Percentiles rank a stretch among this genome's conserved stretches.
phyloP scores from a whole-genome alignment of 2,329 filamentous ascomycete genomes.

The Aspergillus carbonarius region DNA sequence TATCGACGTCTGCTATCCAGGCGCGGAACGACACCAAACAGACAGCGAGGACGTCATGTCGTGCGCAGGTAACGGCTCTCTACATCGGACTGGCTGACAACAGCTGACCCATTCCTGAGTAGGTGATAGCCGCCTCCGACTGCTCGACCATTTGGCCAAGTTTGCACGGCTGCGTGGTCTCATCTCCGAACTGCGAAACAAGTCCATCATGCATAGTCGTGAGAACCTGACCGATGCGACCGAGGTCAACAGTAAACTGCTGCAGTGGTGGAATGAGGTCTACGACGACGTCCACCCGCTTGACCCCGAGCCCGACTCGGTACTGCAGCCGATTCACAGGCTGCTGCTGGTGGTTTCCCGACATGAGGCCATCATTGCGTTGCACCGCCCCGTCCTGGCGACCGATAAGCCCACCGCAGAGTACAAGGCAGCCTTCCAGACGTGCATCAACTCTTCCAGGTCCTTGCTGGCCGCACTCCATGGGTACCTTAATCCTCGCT shows the following conservation, averaged over 20 bases:
- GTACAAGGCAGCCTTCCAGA: conserved; percentile 49
- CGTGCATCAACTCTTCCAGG: conserved; percentile 53
- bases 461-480: conserved; percentile 47
- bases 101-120: no score
- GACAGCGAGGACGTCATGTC: not conserved
- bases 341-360: conserved; percentile 47
- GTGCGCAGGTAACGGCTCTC: no score
- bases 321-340: conserved; percentile 38
- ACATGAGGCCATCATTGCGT: conserved; percentile 52
- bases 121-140: conserved; percentile 29
- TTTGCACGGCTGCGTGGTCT: conserved; percentile 52
- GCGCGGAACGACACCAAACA: conserved; percentile 45
- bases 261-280: conserved; percentile 56
- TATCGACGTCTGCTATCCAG: conserved; percentile 58
- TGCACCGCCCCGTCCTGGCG: conserved; percentile 53
- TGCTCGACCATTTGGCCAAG: conserved; percentile 46
- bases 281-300: conserved; percentile 50
- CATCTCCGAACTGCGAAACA: conserved; percentile 55
- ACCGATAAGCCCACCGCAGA: conserved; percentile 44
- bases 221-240: conserved; percentile 45
- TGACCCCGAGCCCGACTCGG: conserved; percentile 13
- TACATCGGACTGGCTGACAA: no score
- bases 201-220: conserved; percentile 49
- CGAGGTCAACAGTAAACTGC: conserved; percentile 50
- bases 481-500: conserved; percentile 20